Base-by-base conservation (phyloP, 2,329 filamentous ascomycete species). In the Arthroderma sp. region DNA sequence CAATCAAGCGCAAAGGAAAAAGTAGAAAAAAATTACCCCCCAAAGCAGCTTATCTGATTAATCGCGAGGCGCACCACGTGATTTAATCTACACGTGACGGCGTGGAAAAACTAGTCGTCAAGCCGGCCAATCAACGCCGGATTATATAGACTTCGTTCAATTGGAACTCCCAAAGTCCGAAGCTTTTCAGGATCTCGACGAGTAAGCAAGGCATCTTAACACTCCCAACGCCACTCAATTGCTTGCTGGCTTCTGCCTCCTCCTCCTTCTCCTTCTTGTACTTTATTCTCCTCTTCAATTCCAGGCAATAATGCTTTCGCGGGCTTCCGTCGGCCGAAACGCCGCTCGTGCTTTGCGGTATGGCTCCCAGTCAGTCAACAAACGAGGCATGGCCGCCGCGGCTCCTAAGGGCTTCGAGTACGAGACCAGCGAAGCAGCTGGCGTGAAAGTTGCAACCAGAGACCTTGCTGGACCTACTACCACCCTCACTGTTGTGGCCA, bases 391-490 rank as follows among this genome's bases (percentile, higher is more conserved):
- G 58, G 78, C 80, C 58, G 66, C 77, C 55, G 72, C 84, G 57
- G 75, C 77, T 70, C 83, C 73, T 67, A 78, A 78, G 52, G 81
- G 84, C 56, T 85, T 88, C 70, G 80, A 83, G 65, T 98, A 93
- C 72, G 82, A 95, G 70, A 79, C 83, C 51, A 77, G 83, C 62
- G 84, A 94, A 68, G 78, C 84, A 66, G 78, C 80, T 64, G 89
- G 89, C 61, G 73, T 96, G 69, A 95, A 94, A 76, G 77, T 93
- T 58, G 88, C 89, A 62, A 85, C 85, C 71, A 81, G 89, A 72
- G 88, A 96, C 67, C 75, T 85, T 60, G 77, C 84, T 52, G 85
- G 86, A 52, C 85, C 87, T 54, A 94, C 89, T 50, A 87, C 88
- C 50, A 93, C 86, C 61, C 76, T 98, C 54, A 87, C 88, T 46